phyloP scores from a whole-genome alignment of 495 filamentous ascomycete species.

The Lepidopterella palustris region DNA sequence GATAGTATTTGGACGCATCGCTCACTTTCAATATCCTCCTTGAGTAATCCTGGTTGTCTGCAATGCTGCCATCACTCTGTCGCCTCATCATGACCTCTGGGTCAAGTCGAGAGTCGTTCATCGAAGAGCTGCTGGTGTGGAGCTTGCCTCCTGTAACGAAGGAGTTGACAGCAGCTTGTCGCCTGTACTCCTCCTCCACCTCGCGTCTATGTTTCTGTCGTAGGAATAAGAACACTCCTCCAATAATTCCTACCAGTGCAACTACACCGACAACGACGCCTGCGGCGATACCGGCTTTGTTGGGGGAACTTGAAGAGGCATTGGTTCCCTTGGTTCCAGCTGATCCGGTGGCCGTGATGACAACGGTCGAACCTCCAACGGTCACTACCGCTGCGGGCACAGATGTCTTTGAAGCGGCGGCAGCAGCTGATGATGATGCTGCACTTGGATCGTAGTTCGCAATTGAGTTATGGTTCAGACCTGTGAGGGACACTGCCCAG shows the following conservation, averaged over 20 bases:
- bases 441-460: slow-evolving; percentile 7
- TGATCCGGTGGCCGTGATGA: slow-evolving; percentile 28
- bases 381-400: slow-evolving; percentile 21
- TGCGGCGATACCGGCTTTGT: slow-evolving; percentile 73
- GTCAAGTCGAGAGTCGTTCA: slow-evolving; percentile 80
- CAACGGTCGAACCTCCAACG: slow-evolving; percentile 31
- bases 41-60: slow-evolving; percentile 96
- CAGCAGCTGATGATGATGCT: neutral
- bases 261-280: slow-evolving; percentile 85
- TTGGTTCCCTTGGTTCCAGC: slow-evolving; percentile 13
- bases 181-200: slow-evolving; percentile 72
- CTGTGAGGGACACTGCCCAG: slow-evolving; percentile 37
- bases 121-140: slow-evolving; percentile 49
- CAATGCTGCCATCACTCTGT: slow-evolving; percentile 94
- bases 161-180: slow-evolving; percentile 61
- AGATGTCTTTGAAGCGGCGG: slow-evolving; percentile 5
- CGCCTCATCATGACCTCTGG: slow-evolving; percentile 75
- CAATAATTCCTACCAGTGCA: slow-evolving; percentile 55
- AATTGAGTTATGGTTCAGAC: slow-evolving; percentile 2
- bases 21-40: slow-evolving; percentile 87
- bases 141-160: slow-evolving; percentile 58
- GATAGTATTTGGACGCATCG: slow-evolving; percentile 1
- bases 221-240: slow-evolving; percentile 67
- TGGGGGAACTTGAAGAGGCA: slow-evolving; percentile 38
- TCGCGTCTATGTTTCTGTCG: slow-evolving; percentile 65